A percentile compares a stretch with the other conserved stretches of the same genome.
Conservation (phyloP, 306 rosid genomes). For the Corylus americana region DNA sequence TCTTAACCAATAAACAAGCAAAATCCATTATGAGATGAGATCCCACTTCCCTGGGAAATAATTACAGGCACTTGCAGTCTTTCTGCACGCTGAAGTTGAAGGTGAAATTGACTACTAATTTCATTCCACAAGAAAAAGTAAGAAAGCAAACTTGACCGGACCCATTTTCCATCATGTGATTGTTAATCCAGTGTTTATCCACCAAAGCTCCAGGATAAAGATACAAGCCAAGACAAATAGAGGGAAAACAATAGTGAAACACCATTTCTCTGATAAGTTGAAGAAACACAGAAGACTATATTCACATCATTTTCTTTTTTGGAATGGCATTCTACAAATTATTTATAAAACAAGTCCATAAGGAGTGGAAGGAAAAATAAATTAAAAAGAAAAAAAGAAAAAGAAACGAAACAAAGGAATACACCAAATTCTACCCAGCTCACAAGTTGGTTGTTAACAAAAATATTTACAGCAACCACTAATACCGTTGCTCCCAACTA, state of each 20-base stretch:
- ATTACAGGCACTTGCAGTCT: neutral
- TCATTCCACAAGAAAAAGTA: neutral
- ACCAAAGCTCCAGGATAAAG: neutral
- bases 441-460: conserved; percentile 44
- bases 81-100: neutral
- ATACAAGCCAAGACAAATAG: too few relatives aligned
- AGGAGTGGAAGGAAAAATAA: conserved; percentile 25
- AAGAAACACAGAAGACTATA: conserved; percentile 27
- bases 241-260: neutral
- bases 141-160: neutral
- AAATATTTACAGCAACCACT: conserved; percentile 64
- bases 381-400: neutral
- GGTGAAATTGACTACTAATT: neutral
- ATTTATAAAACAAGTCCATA: conserved; percentile 70
- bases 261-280: neutral
- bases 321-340: conserved; percentile 57
- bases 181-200: neutral
- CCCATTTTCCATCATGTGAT: neutral
- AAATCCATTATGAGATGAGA: neutral
- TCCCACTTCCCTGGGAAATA: neutral
- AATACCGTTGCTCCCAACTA: conserved; percentile 43
- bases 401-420: conserved; percentile 38
- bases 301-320: conserved; percentile 55
- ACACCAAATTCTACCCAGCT: conserved; percentile 59
- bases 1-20: neutral